Conservation (phyloP, 345 rosid genomes). For the Hypericum perforatum region DNA sequence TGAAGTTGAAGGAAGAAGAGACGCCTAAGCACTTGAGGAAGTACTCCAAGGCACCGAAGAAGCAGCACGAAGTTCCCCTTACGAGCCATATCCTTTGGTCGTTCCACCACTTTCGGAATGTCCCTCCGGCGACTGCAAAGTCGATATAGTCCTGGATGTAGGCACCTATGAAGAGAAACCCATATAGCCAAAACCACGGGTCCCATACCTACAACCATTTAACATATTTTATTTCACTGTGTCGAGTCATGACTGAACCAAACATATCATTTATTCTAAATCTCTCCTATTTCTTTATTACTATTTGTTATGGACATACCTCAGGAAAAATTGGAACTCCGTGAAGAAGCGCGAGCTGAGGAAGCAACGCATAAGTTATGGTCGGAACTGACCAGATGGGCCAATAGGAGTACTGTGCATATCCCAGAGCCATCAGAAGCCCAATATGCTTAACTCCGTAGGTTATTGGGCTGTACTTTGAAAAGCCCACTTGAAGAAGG, state of each 20-base stretch:
- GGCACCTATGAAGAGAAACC: neutral
- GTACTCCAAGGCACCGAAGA: slow-evolving; percentile 2
- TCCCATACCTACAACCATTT: neutral
- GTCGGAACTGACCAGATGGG: slow-evolving; percentile 1
- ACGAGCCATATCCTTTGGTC: neutral
- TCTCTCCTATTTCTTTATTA: neutral
- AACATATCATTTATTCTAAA: neutral
- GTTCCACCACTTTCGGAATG: too few relatives aligned
- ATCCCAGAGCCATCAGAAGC: neutral
- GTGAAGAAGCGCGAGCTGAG: slow-evolving; percentile 3
- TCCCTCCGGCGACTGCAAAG: neutral
- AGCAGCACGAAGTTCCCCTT: neutral
- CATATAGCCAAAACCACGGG: neutral
- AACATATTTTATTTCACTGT: too few relatives aligned
- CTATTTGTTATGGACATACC: neutral
- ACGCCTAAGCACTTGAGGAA: slow-evolving; percentile 2
- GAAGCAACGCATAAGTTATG: neutral
- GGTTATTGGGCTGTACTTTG: neutral
- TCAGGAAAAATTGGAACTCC: neutral
- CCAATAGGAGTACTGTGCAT: neutral
- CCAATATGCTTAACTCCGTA: neutral
- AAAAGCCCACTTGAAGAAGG: neutral
- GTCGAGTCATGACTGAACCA: neutral
- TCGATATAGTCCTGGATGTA: neutral
- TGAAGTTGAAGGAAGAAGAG: neutral